phyloP scores from a whole-genome alignment of 2,329 filamentous ascomycete genomes.

The Onygenales sp. region DNA sequence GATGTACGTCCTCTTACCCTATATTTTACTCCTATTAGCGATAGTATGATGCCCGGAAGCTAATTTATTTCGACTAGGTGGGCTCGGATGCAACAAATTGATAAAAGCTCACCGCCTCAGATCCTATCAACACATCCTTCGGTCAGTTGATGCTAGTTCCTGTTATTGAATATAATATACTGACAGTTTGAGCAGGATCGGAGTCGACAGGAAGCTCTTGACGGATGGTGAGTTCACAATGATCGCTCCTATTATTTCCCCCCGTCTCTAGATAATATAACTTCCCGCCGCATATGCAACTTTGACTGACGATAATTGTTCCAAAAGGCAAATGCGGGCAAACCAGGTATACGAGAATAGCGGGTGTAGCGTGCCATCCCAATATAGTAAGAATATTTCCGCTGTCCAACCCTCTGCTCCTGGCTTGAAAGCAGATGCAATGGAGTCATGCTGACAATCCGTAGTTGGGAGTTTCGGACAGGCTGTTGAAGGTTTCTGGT shows the following conservation, averaged over 20 bases:
- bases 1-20: slow-evolving; percentile 28
- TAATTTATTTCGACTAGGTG: slow-evolving; percentile 24
- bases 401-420: neutral
- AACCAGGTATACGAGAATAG: slow-evolving; percentile 28
- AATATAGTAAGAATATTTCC: slow-evolving; percentile 18
- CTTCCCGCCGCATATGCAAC: too few relatives aligned
- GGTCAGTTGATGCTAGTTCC: slow-evolving; percentile 15
- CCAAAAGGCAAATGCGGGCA: slow-evolving; percentile 31
- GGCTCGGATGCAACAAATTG: slow-evolving; percentile 41
- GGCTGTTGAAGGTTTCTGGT: slow-evolving; percentile 5
- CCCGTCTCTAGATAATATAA: neutral
- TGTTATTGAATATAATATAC: neutral
- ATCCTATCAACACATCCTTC: slow-evolving; percentile 54
- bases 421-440: neutral
- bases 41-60: neutral
- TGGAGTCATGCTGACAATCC: slow-evolving; percentile 7
- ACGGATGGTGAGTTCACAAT: slow-evolving; percentile 34
- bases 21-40: neutral
- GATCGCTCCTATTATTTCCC: neutral
- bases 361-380: slow-evolving; percentile 24
- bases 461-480: slow-evolving; percentile 17
- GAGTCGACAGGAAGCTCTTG: slow-evolving; percentile 46
- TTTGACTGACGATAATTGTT: slow-evolving; percentile 10
- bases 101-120: slow-evolving; percentile 40
- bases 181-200: slow-evolving; percentile 28